Evolutionary conservation across 2,329 filamentous ascomycete species (phyloP), one percentile per base, ranked within the genome.

Genomic region (Decorospora gaudefroyi): DNA sequence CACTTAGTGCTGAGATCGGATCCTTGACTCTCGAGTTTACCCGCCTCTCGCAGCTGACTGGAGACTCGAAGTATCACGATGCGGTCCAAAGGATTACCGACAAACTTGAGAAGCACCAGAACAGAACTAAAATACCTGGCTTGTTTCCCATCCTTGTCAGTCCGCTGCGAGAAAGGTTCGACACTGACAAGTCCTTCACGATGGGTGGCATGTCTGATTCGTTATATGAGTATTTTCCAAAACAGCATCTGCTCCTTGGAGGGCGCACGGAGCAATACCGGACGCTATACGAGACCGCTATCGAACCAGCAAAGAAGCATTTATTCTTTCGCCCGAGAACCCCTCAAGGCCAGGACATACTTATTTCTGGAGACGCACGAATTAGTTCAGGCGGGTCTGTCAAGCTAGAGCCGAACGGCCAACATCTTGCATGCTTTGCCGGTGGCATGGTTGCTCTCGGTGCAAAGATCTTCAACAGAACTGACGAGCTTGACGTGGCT

Each of bases 291-390:
- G 77, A 85, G 45, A 81, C 80, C 43, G 80, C 83, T 3, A 80
- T 85, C 19, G 80, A 85, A 4, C 83, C 83, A 0, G 81, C 86
- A 23, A 86, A 87, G 54, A 78, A 89, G 53, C 79, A 87, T 67
- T 77, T 95, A 7, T 81, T 95, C 44, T 95, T 83, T 71, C 80
- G 86, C 4, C 90, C 90, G 0, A 86, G 93, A 82, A 79, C 83
- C 13, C 79, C 83, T 5, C 74, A 78, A 5, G 75, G 81, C 39
- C 80, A 80, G 37, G 82, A 92, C 47, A 80, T 93, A n/a, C 77
- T 93, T 6, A 83, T 93, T 49, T 82, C 87, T 0, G 86, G 86
- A 16, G 83, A 83, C 4, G 63, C 61, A 4, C 52, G 66, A 1
- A 62, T 62, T 2, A 73, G 65, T 32, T 76, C 78, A 7, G 66